Evolutionary conservation across 208 protist genomes (phyloP).

Genomic region (Wallacemonas sp.): DNA sequence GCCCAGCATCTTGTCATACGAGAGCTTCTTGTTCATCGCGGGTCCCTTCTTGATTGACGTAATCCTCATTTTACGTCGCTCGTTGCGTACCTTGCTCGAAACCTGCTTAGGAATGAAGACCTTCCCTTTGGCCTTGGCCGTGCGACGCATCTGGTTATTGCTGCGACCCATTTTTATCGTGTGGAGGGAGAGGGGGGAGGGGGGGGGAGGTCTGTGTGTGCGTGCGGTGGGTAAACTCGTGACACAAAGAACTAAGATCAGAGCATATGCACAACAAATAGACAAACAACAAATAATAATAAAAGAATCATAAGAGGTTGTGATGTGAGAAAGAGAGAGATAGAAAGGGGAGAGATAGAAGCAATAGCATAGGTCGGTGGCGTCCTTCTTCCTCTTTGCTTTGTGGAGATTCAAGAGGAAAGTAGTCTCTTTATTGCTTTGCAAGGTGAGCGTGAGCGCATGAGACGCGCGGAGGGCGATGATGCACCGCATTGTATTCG

Average conservation of each 20-base stretch:
- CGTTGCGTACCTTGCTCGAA: slow-evolving; percentile 84
- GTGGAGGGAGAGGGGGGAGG: neutral
- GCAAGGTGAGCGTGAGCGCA: too few relatives aligned
- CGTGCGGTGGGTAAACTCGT: too few relatives aligned
- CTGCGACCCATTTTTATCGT: slow-evolving; percentile 66
- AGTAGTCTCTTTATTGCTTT: neutral
- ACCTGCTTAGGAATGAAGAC: slow-evolving; percentile 74
- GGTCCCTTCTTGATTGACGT: slow-evolving; percentile 35
- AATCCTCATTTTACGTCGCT: slow-evolving; percentile 60
- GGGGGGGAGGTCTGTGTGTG: neutral
- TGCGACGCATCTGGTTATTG: slow-evolving; percentile 83
- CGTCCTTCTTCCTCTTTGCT: neutral
- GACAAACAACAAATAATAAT: slow-evolving; percentile 1
- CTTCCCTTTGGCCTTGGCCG: slow-evolving; percentile 52
- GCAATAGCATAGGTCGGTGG: neutral
- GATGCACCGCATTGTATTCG: too few relatives aligned
- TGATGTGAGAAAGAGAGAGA: slow-evolving; percentile 8
- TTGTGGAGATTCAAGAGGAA: neutral
- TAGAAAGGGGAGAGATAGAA: too few relatives aligned
- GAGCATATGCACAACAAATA: too few relatives aligned
- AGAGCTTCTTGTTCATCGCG: slow-evolving; percentile 51
- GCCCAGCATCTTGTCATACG: slow-evolving; percentile 69
- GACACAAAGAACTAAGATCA: too few relatives aligned
- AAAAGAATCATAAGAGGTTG: too few relatives aligned
- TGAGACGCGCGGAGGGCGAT: too few relatives aligned